phyloP scores from a whole-genome alignment of 1,139 yeast species.

The Sugiyamaella novakii region DNA sequence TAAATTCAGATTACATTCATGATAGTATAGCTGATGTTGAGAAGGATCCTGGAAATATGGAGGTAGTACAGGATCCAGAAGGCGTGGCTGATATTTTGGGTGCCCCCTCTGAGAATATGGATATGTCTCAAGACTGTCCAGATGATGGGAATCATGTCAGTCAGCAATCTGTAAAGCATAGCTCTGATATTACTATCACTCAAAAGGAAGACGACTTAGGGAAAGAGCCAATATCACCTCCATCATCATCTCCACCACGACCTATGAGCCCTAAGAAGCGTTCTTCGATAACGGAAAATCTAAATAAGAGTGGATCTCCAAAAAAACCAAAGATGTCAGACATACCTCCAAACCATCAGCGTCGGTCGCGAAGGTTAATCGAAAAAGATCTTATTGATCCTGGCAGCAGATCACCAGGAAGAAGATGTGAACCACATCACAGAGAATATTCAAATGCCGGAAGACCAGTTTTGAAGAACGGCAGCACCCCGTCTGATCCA shows the following conservation, averaged over 20 bases:
- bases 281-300: conserved; percentile 1
- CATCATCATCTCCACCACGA: not conserved
- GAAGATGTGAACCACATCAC: conserved; percentile 32
- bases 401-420: conserved; percentile 27
- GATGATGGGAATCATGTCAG: too few species aligned
- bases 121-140: too few species aligned
- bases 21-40: too few species aligned
- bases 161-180: too few species aligned
- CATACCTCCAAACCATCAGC: conserved; percentile 14
- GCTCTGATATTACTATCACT: too few species aligned
- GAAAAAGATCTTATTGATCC: conserved; percentile 26
- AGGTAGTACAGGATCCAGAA: too few species aligned
- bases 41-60: not conserved
- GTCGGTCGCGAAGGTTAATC: conserved; percentile 26
- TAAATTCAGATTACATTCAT: too few species aligned
- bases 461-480: conserved; percentile 26
- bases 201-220: too few species aligned
- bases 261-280: not conserved
- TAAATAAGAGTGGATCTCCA: not conserved
- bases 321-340: conserved; percentile 4
- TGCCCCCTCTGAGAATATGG: not conserved
- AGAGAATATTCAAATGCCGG: conserved; percentile 22
- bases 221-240: not conserved
- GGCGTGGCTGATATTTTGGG: too few species aligned
- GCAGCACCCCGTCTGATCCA: not conserved